A percentile compares a stretch with the other conserved stretches of the same genome.
These are phyloP conservation scores for Sugiyamaella xylanicola DNA, from an alignment of 1,139 yeast species.

Conservation along the genomic window DNA sequence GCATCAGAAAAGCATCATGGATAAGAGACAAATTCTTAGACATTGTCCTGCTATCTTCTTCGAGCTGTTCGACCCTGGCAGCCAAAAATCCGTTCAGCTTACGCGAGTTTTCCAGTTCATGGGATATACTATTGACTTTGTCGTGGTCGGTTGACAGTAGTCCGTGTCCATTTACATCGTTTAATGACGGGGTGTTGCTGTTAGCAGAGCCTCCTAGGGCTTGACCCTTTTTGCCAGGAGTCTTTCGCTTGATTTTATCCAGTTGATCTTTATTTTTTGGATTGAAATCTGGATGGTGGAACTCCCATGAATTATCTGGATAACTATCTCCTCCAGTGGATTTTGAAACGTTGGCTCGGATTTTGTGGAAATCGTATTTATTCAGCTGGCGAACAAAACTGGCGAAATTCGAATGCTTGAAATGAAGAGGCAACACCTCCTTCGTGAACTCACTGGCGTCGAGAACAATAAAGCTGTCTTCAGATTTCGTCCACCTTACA, in stretches of 20 bases:
- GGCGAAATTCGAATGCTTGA: conserved; percentile 89
- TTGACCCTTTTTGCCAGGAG: conserved; percentile 52
- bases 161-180: neutral
- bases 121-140: neutral
- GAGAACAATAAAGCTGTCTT: conserved; percentile 84
- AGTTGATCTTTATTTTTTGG: conserved; percentile 69
- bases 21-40: conserved; percentile 14
- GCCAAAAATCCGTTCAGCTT: conserved; percentile 17
- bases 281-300: conserved; percentile 85
- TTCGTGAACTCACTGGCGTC: conserved; percentile 88
- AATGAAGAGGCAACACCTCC: conserved; percentile 81
- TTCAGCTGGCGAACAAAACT: conserved; percentile 92
- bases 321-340: conserved; percentile 56
- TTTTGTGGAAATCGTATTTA: conserved; percentile 96
- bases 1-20: conserved; percentile 14
- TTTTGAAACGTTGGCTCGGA: conserved; percentile 50
- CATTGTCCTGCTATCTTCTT: conserved; percentile 15
- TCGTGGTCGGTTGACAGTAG: neutral
- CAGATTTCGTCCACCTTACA: conserved; percentile 80
- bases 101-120: conserved; percentile 9
- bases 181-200: neutral
- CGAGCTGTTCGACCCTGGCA: conserved; percentile 17
- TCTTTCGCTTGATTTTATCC: conserved; percentile 79
- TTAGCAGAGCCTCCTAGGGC: neutral
- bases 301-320: conserved; percentile 86